Evolutionary conservation across 1,139 yeast genomes (phyloP), one percentile per base, ranked within the genome.

Genomic region (Hemisphaericaspora xylanilytica): DNA sequence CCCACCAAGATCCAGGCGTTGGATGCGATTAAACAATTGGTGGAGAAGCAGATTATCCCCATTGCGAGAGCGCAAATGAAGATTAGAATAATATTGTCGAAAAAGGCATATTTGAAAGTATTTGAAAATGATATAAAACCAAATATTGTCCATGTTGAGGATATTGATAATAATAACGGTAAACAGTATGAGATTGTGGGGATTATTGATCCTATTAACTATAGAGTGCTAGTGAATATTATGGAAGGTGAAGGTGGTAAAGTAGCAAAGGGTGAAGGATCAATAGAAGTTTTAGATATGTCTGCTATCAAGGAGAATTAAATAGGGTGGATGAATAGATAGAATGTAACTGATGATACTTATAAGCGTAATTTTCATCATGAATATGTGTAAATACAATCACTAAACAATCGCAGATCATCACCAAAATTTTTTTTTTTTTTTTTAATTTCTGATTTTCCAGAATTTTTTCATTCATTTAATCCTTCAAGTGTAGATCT

Each of bases 31-130:
- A 86, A 80, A 55, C 59, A 85, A 38, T 67, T 92, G 38, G 83
- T 86, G 7, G 78, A 81, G 28, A 77, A 78, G 51, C 97, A 92
- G 58, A 68, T 89, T 33, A 83, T 92, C 30, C 97, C 98, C 9
- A 90, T 92, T 46, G 95, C 89, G 0, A 75, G 98, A 50, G 97
- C 98, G 0, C 85, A 85, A 53, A 92, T 92, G 98, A 82, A 88
- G 63, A 75, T 92, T 21, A 80, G 82, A 50, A 68, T 86, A 11
- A 61, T 73, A 0, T 55, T 82, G 25, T 62, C 70, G 17, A 69
- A 70, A 11, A 75, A 78, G 38, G 80, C 78, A 2, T 75, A 78
- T 54, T 67, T 65, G 28, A 64, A 73, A 42, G 53, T 62, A 3
- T 70, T 58, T 44, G 66, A 64, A 10, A 80, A 72, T n/a, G 73